Evolutionary conservation across 352 stramenopile species (phyloP), one percentile per base, ranked within the genome.

Genomic region (Phytophthora megakarya): DNA sequence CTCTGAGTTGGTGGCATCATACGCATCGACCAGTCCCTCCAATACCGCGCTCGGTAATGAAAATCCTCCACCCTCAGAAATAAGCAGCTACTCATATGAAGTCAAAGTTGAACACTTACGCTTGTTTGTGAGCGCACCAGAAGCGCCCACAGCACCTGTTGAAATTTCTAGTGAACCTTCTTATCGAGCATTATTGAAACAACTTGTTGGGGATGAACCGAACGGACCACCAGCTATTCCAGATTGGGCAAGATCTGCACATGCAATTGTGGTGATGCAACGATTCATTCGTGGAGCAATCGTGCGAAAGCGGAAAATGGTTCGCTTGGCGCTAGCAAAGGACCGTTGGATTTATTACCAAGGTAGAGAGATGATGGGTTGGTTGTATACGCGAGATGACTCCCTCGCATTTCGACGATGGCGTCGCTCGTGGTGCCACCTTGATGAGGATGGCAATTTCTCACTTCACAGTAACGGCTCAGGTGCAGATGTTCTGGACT

Each of bases 371-470:
- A 76, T 80, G 47, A 90, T 92, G 77, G 85, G 88, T 2, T 96
- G 88, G 88, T 58, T 96, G 26, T 96, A 89, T 60, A 89, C 76
- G 7, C 58, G 86, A 64, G 88, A 95, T 39, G 85, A 95, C 37
- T 90, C 82, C 13, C 76, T 96, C 10, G 84, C 88, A 21, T 96
- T 96, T 60, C 81, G 80, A 56, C 75, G 88, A 22, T 96, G 88
- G 88, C 80, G 84, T 48, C 80, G 88, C 15, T 86, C 76, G 9
- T 96, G 85, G 85, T 95, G 88, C 48, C 84, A 91, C 43, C 50
- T 95, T 1, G 81, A 93, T 38, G 71, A 88, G 16, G 68, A 90
- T 23, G 81, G 85, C 1, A 67, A 84, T 7, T 81, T 96, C 9
- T 90, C 76, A 0, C 74, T 93, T 35, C 76, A 95, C 50, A 84